Conservation (phyloP, 495 filamentous ascomycete species). For the Aspergillus indologenus region DNA sequence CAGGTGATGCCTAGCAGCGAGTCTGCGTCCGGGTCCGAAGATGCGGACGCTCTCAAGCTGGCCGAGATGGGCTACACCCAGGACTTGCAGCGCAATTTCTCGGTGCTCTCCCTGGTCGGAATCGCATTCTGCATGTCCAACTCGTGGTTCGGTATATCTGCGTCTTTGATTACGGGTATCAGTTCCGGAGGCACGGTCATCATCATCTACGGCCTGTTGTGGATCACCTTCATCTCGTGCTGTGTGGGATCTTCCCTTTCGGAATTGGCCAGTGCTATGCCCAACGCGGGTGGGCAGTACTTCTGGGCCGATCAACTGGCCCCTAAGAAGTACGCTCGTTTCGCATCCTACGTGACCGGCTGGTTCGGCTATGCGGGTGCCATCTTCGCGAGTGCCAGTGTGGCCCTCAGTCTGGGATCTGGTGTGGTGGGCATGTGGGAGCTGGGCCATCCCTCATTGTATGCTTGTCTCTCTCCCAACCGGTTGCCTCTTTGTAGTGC, state of each 20-base stretch:
- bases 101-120: constrained; percentile 50
- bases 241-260: constrained; percentile 54
- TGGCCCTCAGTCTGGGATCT: constrained; percentile 51
- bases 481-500: constrained; percentile 2
- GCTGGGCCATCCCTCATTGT: constrained; percentile 57
- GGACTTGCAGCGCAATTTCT: constrained; percentile 58
- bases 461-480: constrained; percentile 15
- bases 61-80: constrained; percentile 59
- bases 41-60: constrained; percentile 32
- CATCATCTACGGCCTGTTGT: constrained; percentile 59
- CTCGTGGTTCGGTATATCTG: constrained; percentile 62
- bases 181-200: constrained; percentile 58
- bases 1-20: constrained; percentile 15
- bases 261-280: constrained; percentile 56
- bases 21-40: constrained; percentile 20
- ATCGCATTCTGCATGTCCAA: constrained; percentile 62
- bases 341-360: constrained; percentile 55
- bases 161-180: constrained; percentile 57
- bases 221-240: constrained; percentile 51
- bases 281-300: constrained; percentile 63
- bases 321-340: constrained; percentile 45
- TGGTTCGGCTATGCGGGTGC: constrained; percentile 58
- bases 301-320: constrained; percentile 61
- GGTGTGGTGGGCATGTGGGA: constrained; percentile 57
- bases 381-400: constrained; percentile 56